Evolutionary conservation across 1,284 basidiomycete species (phyloP).

Genomic region (Rhizoctonia solani): DNA sequence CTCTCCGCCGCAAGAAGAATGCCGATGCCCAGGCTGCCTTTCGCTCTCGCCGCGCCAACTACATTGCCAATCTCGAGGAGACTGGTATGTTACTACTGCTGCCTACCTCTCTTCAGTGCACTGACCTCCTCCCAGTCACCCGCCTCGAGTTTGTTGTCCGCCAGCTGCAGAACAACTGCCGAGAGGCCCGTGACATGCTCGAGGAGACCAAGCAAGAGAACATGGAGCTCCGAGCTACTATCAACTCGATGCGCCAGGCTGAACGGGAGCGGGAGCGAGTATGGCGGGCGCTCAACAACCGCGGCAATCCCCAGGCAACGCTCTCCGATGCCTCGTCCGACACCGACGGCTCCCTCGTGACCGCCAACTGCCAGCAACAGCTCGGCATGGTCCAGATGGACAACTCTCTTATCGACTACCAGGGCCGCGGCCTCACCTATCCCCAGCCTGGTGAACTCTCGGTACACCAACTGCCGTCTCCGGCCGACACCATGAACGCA

Average conservation of each 20-base stretch:
- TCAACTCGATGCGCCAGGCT: conserved; percentile 29
- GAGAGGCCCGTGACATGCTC: conserved; percentile 63
- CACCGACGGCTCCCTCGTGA: conserved; percentile 33
- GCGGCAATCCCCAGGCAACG: conserved; percentile 28
- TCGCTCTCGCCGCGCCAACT: conserved; percentile 65
- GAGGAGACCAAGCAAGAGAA: conserved; percentile 66
- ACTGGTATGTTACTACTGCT: conserved; percentile 59
- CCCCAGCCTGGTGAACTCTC: conserved; percentile 11
- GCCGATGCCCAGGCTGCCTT: conserved; percentile 63
- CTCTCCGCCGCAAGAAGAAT: conserved; percentile 63
- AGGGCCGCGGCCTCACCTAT: conserved; percentile 18
- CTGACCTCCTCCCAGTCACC: conserved; percentile 56
- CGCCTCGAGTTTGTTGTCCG: conserved; percentile 78
- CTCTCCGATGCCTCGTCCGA: conserved; percentile 32
- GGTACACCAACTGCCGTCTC: conserved; percentile 32
- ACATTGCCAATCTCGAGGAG: conserved; percentile 84
- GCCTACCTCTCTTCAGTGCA: conserved; percentile 39
- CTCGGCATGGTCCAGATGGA: conserved; percentile 30
- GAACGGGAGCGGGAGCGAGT: conserved; percentile 34
- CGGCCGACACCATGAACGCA: conserved; percentile 33
- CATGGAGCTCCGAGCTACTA: conserved; percentile 50
- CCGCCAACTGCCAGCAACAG: background rate
- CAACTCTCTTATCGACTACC: conserved; percentile 26
- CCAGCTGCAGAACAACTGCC: conserved; percentile 77
- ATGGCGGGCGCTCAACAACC: conserved; percentile 34